Conservation (phyloP, 2,329 filamentous ascomycete genomes). For the Diaporthe longicolla region DNA sequence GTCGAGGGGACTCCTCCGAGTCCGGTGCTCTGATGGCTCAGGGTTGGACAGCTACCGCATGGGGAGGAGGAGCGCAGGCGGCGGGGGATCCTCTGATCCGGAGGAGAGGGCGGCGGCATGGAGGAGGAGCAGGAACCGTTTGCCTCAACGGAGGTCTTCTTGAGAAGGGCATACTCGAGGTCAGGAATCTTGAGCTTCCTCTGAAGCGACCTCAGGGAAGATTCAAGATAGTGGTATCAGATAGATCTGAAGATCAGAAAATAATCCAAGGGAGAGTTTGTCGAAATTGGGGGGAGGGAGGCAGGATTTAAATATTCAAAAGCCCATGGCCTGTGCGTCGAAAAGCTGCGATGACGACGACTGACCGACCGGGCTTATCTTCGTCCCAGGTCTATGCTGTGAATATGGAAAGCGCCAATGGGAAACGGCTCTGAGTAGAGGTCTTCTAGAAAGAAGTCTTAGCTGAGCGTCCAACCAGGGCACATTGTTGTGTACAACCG, state of each 20-base stretch:
- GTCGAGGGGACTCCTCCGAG: too few relatives aligned
- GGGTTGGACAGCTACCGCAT: too few relatives aligned
- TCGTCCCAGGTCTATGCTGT: background rate
- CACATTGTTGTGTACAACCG: background rate
- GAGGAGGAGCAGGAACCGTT: background rate
- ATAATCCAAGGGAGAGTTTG: background rate
- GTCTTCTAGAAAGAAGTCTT: background rate
- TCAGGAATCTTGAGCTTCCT: background rate
- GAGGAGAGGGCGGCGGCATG: background rate
- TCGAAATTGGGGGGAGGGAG: background rate
- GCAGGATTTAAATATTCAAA: background rate
- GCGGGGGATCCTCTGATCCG: background rate
- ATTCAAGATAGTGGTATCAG: background rate
- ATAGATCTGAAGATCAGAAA: background rate
- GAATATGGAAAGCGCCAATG: background rate
- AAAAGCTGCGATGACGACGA: background rate
- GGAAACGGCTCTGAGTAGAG: background rate
- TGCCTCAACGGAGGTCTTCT: background rate
- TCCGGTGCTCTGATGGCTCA: too few relatives aligned
- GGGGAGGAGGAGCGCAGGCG: too few relatives aligned
- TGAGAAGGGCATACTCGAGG: background rate
- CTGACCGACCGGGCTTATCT: background rate
- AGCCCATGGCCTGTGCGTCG: background rate
- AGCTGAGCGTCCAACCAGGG: background rate
- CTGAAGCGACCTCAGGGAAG: background rate